These are phyloP conservation scores for Kentomonas sorsogonicus DNA, from an alignment of 208 protist genomes.

Conservation along the genomic window DNA sequence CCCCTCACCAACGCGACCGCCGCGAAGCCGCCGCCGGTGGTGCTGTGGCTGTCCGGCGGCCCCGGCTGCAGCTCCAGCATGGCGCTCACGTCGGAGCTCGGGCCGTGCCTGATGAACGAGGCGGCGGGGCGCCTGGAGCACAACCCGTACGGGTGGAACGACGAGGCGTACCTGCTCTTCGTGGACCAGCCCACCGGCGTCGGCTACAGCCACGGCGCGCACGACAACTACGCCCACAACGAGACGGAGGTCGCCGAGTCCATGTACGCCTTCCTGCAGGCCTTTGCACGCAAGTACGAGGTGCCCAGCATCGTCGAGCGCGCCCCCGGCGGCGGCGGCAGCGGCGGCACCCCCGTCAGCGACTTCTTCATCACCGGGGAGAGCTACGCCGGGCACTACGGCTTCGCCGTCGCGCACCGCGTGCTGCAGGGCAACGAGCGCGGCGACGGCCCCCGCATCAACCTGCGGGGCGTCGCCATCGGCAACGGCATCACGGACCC, in stretches of 20 bases:
- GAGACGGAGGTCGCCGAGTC: constrained; percentile 71
- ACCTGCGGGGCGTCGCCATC: constrained; percentile 66
- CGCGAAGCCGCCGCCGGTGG: constrained; percentile 41
- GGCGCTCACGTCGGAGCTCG: constrained; percentile 68
- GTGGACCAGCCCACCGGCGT: constrained; percentile 88
- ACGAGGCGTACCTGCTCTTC: constrained; percentile 79
- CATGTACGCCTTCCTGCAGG: constrained; percentile 83
- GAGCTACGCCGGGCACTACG: constrained; percentile 83
- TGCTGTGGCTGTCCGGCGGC: constrained; percentile 90
- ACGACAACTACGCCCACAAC: constrained; percentile 55
- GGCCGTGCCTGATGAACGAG: constrained; percentile 73
- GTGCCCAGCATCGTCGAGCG: constrained; percentile 18
- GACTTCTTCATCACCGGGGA: constrained; percentile 82
- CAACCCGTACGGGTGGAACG: constrained; percentile 82
- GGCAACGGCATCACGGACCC: constrained; percentile 90
- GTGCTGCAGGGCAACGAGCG: constrained; percentile 39
- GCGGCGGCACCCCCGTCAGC: constrained; percentile 58
- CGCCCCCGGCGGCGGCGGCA: constrained; percentile 6
- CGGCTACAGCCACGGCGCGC: constrained; percentile 73
- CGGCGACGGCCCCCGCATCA: constrained; percentile 31
- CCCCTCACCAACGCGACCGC: too few relatives aligned
- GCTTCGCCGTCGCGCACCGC: constrained; percentile 36
- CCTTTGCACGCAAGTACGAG: constrained; percentile 50
- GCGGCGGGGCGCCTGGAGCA: constrained; percentile 28
- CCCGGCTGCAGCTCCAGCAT: constrained; percentile 81